Evolutionary conservation across 257 asterid genomes (phyloP).

Genomic region (Nicotiana attenuata): DNA sequence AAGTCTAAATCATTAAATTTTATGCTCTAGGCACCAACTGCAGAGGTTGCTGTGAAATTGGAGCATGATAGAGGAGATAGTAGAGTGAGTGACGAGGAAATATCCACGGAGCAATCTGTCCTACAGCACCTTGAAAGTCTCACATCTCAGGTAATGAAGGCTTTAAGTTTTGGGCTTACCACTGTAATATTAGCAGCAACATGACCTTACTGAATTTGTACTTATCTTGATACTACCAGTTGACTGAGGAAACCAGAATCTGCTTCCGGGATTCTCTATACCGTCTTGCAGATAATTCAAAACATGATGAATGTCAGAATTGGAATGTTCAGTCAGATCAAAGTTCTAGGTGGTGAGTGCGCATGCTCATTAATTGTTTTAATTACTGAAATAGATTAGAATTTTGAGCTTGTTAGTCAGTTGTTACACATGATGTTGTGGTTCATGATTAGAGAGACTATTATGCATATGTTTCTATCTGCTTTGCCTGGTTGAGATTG

Average conservation of each 20-base stretch:
- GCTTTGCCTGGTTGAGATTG: background rate
- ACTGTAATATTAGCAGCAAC: background rate
- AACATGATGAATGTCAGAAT: conserved; percentile 15
- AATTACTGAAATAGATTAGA: background rate
- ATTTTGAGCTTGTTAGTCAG: background rate
- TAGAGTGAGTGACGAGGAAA: conserved; percentile 11
- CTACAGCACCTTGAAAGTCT: conserved; percentile 32
- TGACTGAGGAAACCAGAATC: conserved; percentile 36
- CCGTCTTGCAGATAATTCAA: conserved; percentile 52
- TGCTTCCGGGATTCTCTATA: conserved; percentile 52
- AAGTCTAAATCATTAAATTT: background rate
- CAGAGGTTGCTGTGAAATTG: conserved; percentile 9
- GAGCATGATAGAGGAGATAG: conserved; percentile 17
- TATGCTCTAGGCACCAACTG: conserved; percentile 20
- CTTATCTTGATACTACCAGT: conserved; percentile 18
- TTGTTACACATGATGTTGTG: background rate
- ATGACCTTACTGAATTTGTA: conserved; percentile 6
- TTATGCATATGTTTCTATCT: background rate
- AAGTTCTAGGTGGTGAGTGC: background rate
- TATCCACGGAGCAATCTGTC: conserved; percentile 28
- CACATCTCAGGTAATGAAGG: conserved; percentile 34
- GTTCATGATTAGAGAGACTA: background rate
- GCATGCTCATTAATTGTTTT: background rate
- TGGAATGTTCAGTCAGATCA: conserved; percentile 3
- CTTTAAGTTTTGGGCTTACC: background rate